Base-by-base conservation (phyloP, 75 land plant species). In the Sequoia sempervirens region DNA sequence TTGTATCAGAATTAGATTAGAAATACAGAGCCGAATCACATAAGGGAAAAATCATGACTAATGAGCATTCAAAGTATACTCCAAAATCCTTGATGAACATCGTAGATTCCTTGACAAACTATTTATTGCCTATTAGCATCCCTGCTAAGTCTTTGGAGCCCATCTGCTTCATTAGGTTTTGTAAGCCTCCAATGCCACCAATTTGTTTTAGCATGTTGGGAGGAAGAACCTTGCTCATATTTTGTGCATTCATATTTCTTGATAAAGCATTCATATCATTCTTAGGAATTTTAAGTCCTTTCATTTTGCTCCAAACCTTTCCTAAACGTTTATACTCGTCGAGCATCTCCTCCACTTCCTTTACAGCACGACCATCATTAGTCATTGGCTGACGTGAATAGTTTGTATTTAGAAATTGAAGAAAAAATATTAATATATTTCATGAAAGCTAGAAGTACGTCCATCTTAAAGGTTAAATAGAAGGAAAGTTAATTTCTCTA, bases 231-330 rank as follows among this genome's bases (percentile, higher is more conserved):
- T 89, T 89, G 81, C 90, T 85, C 87, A 89, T 89, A 8, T 89
- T 87, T 68, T 89, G 91, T 40, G 87, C 91, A 88, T 89, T 88
- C 87, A 89, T 88, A 52, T 89, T 88, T 46, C 87, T 83, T 15
- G 90, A 82, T 74, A 88, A 47, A 20, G 87, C 85, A 74, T 87
- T 89, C 91, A 88, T 88, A 66, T 88, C 90, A 47, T 87, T 88
- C 82, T 89, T 89, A 12, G 91, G 91, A 38, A 89, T 87, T 52
- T 89, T 89, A 10, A 89, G 83, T 18, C 91, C 91, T 52, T 89
- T 89, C 91, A 89, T 89, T 82, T 89, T 89, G 80, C 90, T 85
- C 91, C 91, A 89, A 34, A 89, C 80, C 90, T 89, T 89, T 2
- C 90, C 90, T 84, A 89, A 75, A 66, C 91, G 78, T 64, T 89